Evolutionary conservation across 2,329 filamentous ascomycete genomes (phyloP).

Genomic region (Talaromyces rugulosus): DNA sequence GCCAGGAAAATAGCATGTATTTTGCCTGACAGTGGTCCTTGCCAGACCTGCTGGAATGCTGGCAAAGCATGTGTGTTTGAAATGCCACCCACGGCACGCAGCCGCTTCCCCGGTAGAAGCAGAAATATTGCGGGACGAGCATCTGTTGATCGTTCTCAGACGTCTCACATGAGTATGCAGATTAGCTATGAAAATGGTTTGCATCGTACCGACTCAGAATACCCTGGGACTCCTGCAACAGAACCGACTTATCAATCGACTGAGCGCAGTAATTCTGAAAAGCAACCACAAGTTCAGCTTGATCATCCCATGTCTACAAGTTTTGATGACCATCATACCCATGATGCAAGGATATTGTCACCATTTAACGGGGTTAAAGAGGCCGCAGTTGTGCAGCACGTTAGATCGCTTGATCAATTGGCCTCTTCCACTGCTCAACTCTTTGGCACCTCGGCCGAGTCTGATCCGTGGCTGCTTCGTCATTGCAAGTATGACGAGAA

Average conservation of each 20-base stretch:
- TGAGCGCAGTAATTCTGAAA: background rate
- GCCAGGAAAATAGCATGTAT: conserved; percentile 27
- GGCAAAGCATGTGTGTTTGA: conserved; percentile 8
- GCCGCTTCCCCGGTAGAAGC: conserved; percentile 21
- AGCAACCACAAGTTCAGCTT: background rate
- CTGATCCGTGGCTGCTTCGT: conserved; percentile 32
- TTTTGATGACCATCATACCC: background rate
- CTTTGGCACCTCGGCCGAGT: conserved; percentile 30
- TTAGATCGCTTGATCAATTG: conserved; percentile 25
- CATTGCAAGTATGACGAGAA: conserved; percentile 35
- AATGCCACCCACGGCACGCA: conserved; percentile 5
- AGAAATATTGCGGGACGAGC: conserved; percentile 7
- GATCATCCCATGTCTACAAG: background rate
- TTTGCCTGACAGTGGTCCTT: conserved; percentile 24
- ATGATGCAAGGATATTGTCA: background rate
- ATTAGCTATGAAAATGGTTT: background rate
- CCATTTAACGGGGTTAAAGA: background rate
- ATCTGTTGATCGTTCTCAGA: background rate
- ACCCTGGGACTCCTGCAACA: background rate
- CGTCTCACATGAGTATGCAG: background rate
- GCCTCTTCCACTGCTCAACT: conserved; percentile 26
- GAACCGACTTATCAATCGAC: background rate
- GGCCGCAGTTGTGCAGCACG: conserved; percentile 18
- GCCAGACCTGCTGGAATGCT: conserved; percentile 20
- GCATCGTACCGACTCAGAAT: background rate